A percentile compares a stretch with the other conserved stretches of the same genome.
Conservation (phyloP, 768 basidiomycete genomes). For the Termitomyces sp. region DNA sequence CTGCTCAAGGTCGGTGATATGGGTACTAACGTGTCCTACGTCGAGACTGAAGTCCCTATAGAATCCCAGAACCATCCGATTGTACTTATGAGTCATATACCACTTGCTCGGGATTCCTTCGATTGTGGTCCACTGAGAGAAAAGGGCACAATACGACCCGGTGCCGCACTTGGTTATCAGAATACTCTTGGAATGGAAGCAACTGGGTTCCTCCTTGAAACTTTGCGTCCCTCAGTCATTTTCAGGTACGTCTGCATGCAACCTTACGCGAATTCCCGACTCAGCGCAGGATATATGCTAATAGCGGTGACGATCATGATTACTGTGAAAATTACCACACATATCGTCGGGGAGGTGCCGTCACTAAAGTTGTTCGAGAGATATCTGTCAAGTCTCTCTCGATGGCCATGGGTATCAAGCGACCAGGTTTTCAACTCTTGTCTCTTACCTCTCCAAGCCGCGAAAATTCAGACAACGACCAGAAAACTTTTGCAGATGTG, state of each 20-base stretch:
- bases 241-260: conserved; percentile 52
- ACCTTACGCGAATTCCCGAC: background rate
- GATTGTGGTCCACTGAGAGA: conserved; percentile 80
- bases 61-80: conserved; percentile 37
- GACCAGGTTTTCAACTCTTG: conserved; percentile 87
- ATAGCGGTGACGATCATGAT: conserved; percentile 92
- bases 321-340: conserved; percentile 71
- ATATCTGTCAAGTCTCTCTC: conserved; percentile 88
- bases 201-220: conserved; percentile 60
- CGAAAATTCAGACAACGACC: background rate
- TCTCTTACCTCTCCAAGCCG: conserved; percentile 47
- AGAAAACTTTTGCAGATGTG: conserved; percentile 41
- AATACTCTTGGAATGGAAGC: conserved; percentile 71
- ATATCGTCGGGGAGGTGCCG: conserved; percentile 13
- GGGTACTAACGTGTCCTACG: background rate
- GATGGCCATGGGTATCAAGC: conserved; percentile 80
- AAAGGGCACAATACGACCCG: conserved; percentile 64
- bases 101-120: conserved; percentile 68
- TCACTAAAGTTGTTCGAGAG: conserved; percentile 45
- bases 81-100: conserved; percentile 85
- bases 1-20: conserved; percentile 27
- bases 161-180: conserved; percentile 77
- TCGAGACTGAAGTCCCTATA: conserved; percentile 9
- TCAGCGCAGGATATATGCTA: conserved; percentile 4
- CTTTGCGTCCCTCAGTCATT: conserved; percentile 58